Base-by-base conservation (phyloP, 805 yeast genomes). In the Torulaspora delbrueckii region DNA sequence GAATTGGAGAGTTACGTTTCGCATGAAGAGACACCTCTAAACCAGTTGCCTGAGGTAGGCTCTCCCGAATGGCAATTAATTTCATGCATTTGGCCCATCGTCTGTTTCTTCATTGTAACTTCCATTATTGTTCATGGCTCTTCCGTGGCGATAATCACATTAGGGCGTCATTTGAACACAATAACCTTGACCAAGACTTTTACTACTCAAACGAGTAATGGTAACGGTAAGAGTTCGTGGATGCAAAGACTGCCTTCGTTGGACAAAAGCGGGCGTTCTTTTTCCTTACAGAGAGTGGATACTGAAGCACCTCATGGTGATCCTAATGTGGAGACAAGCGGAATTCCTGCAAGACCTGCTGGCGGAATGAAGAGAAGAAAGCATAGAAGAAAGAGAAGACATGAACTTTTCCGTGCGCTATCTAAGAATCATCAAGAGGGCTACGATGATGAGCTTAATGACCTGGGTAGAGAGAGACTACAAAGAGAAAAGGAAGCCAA, bases 161-260 rank as follows among this genome's bases (percentile, higher is more conserved):
- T 84, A 18, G 98, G 99, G 40, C 85, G 82, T 59, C 84, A 91
- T 47, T 75, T 91, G 63, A 89, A 90, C 69, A 84, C 95, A 42
- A 86, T 93, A 82, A 87, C 96, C 1, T 79, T 91, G 57, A 86
- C 96, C 1, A 86, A 90, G 84, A 79, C 97, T 0, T 84, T 87
- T 62, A 88, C 96, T 16, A 80, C 86, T 18, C 75, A 74, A 23
- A 78, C 79, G 23, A 79, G 78, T 19, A 82, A 81, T 48, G 77
- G 75, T 14, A 65, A 71, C 63, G 67, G 73, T 33, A 75, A 76
- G 16, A 73, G 82, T 6, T 72, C 84, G 24, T 86, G 97, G 96
- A 79, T 90, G 71, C 76, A 81, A 43, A 81, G 96, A 65, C 74
- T 91, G 55, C 96, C 96, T 26, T 78, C 84, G 35, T 70, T 87